phyloP scores from a whole-genome alignment of 441 rosid species.

The Isatis lusitanica region DNA sequence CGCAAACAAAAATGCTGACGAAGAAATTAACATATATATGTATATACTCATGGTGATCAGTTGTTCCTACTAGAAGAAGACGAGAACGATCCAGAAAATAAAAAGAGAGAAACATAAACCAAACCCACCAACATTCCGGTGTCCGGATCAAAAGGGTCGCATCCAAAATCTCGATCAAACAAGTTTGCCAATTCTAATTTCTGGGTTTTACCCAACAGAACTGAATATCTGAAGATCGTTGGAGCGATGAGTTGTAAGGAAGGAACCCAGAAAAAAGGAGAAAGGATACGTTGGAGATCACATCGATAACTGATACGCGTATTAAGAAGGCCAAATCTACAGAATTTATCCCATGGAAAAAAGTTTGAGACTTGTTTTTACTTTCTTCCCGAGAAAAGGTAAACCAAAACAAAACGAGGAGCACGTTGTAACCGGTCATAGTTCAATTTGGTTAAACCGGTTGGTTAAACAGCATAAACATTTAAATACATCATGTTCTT shows the following conservation, averaged over 20 bases:
- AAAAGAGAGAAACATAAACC: not conserved
- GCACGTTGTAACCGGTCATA: not conserved
- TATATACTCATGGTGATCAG: conserved; percentile 15
- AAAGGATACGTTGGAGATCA: conserved; percentile 36
- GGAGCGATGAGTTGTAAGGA: not conserved
- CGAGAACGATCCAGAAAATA: not conserved
- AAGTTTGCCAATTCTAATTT: not conserved
- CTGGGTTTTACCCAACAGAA: not conserved
- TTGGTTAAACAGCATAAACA: conserved; percentile 11
- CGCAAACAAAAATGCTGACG: not conserved
- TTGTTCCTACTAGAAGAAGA: conserved; percentile 9
- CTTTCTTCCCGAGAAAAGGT: conserved; percentile 1
- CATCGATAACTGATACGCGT: conserved; percentile 24
- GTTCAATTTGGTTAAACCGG: not conserved
- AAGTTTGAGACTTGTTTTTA: not conserved
- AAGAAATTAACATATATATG: not conserved
- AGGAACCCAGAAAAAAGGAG: not conserved
- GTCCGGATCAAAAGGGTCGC: conserved; percentile 15
- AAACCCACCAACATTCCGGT: conserved; percentile 35
- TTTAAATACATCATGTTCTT: not conserved
- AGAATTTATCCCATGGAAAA: conserved; percentile 12
- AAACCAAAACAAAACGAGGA: not conserved
- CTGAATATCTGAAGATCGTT: conserved; percentile 2
- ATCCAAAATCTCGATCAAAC: conserved; percentile 14
- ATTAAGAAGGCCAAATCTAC: conserved; percentile 14